Evolutionary conservation across 768 basidiomycete species (phyloP).

Genomic region (Boletus reticulatus): DNA sequence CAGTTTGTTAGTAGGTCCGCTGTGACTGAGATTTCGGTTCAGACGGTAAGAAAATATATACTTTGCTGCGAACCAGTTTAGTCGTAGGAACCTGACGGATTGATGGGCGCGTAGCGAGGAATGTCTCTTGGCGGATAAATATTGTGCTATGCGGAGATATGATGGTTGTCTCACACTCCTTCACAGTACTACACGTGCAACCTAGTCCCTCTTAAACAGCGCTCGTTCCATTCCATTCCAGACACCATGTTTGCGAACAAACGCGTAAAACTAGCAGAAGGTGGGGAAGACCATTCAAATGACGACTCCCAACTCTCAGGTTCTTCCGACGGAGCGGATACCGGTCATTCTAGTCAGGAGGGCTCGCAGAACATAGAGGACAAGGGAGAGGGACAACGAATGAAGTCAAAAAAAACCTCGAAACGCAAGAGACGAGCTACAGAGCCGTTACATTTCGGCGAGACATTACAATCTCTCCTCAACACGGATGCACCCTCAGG

Average conservation of each 20-base stretch:
- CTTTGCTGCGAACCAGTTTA: constrained; percentile 4
- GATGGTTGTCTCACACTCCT: background rate
- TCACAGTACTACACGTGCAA: background rate
- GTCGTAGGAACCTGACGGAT: constrained; percentile 1
- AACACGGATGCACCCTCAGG: constrained; percentile 68
- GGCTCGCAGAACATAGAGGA: constrained; percentile 54
- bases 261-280: constrained; percentile 45
- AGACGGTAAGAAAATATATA: constrained; percentile 14
- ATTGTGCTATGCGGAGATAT: background rate
- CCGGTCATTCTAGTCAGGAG: constrained; percentile 16
- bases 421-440: constrained; percentile 86
- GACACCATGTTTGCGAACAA: constrained; percentile 51
- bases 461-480: constrained; percentile 69
- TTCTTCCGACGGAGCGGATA: constrained; percentile 12
- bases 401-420: constrained; percentile 75
- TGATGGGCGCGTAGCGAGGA: constrained; percentile 5
- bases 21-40: constrained; percentile 14
- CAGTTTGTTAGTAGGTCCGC: constrained; percentile 4
- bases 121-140: background rate
- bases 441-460: constrained; percentile 69
- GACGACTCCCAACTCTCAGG: constrained; percentile 6
- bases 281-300: constrained; percentile 10
- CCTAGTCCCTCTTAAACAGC: background rate
- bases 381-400: constrained; percentile 51
- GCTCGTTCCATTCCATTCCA: background rate